Evolutionary conservation across 768 basidiomycete species (phyloP).

Genomic region (Sporobolomyces roseus): DNA sequence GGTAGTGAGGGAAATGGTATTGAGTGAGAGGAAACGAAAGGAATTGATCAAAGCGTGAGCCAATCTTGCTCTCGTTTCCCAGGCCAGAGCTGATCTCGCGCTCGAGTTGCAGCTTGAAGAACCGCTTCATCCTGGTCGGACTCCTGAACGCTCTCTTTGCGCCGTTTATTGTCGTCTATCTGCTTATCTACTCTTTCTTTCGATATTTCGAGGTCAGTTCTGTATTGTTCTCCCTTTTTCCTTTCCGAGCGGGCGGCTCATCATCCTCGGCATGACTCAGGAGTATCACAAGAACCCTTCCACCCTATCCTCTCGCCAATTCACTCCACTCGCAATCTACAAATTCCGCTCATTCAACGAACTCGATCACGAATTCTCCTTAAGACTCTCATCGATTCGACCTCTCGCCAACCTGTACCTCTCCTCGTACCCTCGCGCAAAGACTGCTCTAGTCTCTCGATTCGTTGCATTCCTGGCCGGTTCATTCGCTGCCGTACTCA

Average conservation of each 20-base stretch:
- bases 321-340: slow-evolving; percentile 94
- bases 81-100: background rate
- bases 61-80: background rate
- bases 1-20: slow-evolving; percentile 80
- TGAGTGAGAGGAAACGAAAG: slow-evolving; percentile 74
- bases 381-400: slow-evolving; percentile 81
- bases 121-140: slow-evolving; percentile 95
- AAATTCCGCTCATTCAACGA: slow-evolving; percentile 99
- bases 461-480: slow-evolving; percentile 95
- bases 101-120: slow-evolving; percentile 59
- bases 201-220: slow-evolving; percentile 89
- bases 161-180: slow-evolving; percentile 93
- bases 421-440: slow-evolving; percentile 95
- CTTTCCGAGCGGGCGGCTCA: no score
- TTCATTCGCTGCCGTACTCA: slow-evolving; percentile 91
- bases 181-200: slow-evolving; percentile 98
- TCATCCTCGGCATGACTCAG: slow-evolving; percentile 52
- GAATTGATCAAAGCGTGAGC: slow-evolving; percentile 78
- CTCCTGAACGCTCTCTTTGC: slow-evolving; percentile 91
- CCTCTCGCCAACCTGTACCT: slow-evolving; percentile 90
- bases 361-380: slow-evolving; percentile 82
- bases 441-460: slow-evolving; percentile 79
- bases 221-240: background rate
- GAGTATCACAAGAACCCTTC: slow-evolving; percentile 99
- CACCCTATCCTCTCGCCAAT: slow-evolving; percentile 82